Base-by-base conservation (phyloP, 2,329 filamentous ascomycete genomes). In the Cucurbitaria berberidis region DNA sequence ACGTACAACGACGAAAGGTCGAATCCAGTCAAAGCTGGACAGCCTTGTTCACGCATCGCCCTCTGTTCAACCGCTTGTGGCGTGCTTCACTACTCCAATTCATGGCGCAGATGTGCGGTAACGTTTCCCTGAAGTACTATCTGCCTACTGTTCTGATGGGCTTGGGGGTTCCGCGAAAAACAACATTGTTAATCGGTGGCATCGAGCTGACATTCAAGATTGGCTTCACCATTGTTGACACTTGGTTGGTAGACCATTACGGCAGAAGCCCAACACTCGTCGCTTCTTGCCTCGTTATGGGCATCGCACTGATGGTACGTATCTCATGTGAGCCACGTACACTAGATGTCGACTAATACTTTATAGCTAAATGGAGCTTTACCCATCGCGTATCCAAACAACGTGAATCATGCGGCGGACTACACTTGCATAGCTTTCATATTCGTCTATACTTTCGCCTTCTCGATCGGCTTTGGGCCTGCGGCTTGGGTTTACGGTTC, bases 51-150 rank as follows among this genome's bases (percentile, higher is more conserved):
- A 77, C 74, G 3, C 73, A 84, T 26, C 68, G 72, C 13, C 70
- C 76, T 11, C 71, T 86, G 1, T 81, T 81, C 62, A 75, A 78
- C 13, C 77, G 84, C 0, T 73, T 86, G 13, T 86, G 84, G 84
- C 78, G 83, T 16, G 82, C 82, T 1, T 77, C 81, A 0, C 70
- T 85, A 1, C 74, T 86, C 5, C 83, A 85, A 64, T 85, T 86
- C 68, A 82, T 86, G 80, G 81, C 82, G 0, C 82, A 84, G 59
- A 82, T 85, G 80, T 84, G 82, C 58, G 83, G 84, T 18, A 82
- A 82, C 13, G 82, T 82, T 0, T 82, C 82, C 2, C 85, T 86
- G 76, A 85, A 86, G 60, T 85, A 86, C 60, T 85, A 85, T 59
- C 76, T 86, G 0, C 83, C 83, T 0, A 79, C 78, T 0, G 79